Evolutionary conservation across 169 alveolate species (phyloP).

Genomic region (Eimeria necatrix): DNA sequence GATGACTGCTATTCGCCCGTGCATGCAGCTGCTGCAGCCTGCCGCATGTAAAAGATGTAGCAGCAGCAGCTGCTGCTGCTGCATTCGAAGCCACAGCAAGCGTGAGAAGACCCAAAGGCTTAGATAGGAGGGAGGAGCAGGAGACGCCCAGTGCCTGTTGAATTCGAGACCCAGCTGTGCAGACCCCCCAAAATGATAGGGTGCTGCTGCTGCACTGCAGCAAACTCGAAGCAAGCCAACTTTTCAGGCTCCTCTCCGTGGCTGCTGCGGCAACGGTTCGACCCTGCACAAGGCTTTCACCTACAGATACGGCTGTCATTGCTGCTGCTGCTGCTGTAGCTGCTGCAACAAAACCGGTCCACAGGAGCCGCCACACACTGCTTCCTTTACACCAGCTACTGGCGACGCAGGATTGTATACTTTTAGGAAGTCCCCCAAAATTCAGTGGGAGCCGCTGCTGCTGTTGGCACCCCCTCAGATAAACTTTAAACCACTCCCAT

Average conservation of each 20-base stretch:
- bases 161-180: conserved; percentile 12
- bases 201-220: conserved; percentile 53
- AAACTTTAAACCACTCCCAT: background rate
- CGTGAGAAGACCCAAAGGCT: background rate
- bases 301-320: background rate
- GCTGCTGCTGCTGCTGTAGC: conserved; percentile 36
- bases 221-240: conserved; percentile 59
- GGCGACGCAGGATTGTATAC: background rate
- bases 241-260: background rate
- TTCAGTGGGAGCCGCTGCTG: background rate
- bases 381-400: background rate
- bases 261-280: background rate
- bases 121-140: background rate
- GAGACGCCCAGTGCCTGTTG: conserved; percentile 43
- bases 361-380: background rate
- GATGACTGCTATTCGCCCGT: background rate
- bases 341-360: conserved; percentile 56
- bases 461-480: background rate
- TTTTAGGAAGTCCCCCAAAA: too few species aligned
- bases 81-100: conserved; percentile 54
- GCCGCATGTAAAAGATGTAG: conserved; percentile 14
- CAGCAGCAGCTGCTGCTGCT: conserved; percentile 51
- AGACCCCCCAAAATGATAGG: conserved; percentile 48
- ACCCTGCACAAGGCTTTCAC: background rate
- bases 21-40: conserved; percentile 54